Base-by-base conservation (phyloP, 371 early-diverging fungal species). In the Syncephalastrum racemosum region DNA sequence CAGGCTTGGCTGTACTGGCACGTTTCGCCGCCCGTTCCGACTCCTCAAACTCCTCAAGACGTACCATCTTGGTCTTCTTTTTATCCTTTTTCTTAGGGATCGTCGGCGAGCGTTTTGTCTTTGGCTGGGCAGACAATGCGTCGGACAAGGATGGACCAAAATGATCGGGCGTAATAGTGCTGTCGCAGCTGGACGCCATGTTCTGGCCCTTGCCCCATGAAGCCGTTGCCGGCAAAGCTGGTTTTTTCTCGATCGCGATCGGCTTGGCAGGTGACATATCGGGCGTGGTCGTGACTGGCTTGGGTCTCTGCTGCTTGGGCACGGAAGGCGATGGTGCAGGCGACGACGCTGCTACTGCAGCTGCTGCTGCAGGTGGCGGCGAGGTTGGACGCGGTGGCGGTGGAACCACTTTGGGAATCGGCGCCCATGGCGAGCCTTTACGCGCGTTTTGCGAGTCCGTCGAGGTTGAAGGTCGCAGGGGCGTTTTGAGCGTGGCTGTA, bases 171-270 rank as follows among this genome's bases (percentile, higher is more conserved):
- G 75, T 73, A 4, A 67, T 66, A 1, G 69, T 66, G 46, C 54
- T 76, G 7, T 66, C 68, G 6, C 65, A 56, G 2, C 55, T 66
- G 12, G 71, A 64, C 0, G 75, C 59, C 4, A 48, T 50, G 52
- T 15, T 50, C 19, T 40, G 54, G 18, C 73, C 66, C 45, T 73
- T 81, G 8, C 81, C 87, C 87, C 87, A 86, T 0, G 87, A 83
- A 0, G 83, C 87, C 15, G 82, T 77, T 12, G 82, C 79, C 4
- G 87, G 87, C n/a, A 86, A 58, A 22, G 84, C 83, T 15, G 84
- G 82, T 47, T 71, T 76, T 47, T 77, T 60, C 62, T 54, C 40
- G 42, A 43, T 48, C 45, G 53, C 24, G 59, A 62, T 48, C 4
- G 56, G 50, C 47, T 67, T 61, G 60, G 67, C 22, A 46, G 55